phyloP scores from a whole-genome alignment of 2,329 filamentous ascomycete genomes.

The Aspergillus aculeatus region DNA sequence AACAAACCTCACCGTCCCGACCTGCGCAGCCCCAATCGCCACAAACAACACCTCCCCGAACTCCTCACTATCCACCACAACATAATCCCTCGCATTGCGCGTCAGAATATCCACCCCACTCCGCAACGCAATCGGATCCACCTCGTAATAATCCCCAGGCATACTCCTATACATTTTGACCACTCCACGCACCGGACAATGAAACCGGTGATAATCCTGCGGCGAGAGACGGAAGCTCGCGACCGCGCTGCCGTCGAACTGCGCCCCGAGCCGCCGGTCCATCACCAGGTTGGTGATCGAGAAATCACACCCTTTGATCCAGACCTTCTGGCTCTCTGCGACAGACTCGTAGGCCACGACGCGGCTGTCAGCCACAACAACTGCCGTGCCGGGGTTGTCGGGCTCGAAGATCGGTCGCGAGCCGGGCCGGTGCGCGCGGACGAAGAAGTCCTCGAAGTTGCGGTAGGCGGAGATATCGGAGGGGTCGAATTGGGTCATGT shows the following conservation, averaged over 20 bases:
- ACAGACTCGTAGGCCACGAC: slow-evolving; percentile 39
- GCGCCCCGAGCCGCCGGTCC: slow-evolving; percentile 32
- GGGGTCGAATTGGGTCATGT: slow-evolving; percentile 37
- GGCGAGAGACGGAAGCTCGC: slow-evolving; percentile 45
- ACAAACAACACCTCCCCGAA: slow-evolving; percentile 47
- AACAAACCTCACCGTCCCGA: slow-evolving; percentile 42
- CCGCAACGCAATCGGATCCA: slow-evolving; percentile 38
- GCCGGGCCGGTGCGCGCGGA: slow-evolving; percentile 32
- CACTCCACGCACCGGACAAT: slow-evolving; percentile 43
- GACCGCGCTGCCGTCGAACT: slow-evolving; percentile 37
- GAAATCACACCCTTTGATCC: slow-evolving; percentile 49
- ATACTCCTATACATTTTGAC: slow-evolving; percentile 41
- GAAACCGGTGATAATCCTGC: slow-evolving; percentile 50
- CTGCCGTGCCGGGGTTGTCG: slow-evolving; percentile 29
- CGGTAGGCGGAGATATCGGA: slow-evolving; percentile 35
- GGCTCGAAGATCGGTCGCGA: slow-evolving; percentile 35
- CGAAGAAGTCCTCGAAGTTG: slow-evolving; percentile 44
- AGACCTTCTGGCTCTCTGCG: slow-evolving; percentile 33
- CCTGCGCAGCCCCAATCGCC: slow-evolving; percentile 43
- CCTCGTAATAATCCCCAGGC: slow-evolving; percentile 46
- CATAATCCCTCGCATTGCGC: slow-evolving; percentile 38
- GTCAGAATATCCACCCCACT: slow-evolving; percentile 41
- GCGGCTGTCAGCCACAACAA: slow-evolving; percentile 39
- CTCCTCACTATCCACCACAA: slow-evolving; percentile 39
- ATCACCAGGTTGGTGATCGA: slow-evolving; percentile 42